Evolutionary conservation across 2,329 filamentous ascomycete species (phyloP).

Genomic region (Aspergillus aculeatus): DNA sequence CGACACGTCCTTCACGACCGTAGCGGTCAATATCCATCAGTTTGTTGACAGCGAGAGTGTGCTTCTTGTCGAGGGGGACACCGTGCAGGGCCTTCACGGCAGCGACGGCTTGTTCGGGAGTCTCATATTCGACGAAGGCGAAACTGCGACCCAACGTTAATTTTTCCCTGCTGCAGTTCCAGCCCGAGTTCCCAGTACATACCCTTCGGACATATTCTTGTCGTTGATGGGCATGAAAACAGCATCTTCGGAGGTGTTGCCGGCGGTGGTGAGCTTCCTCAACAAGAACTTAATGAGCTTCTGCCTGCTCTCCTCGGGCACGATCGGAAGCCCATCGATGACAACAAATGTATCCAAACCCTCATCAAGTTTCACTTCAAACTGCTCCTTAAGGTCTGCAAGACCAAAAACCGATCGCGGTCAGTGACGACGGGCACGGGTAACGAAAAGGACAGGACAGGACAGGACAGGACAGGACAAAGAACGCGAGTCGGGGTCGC

Average conservation of each 20-base stretch:
- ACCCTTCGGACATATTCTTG: slow-evolving; percentile 82
- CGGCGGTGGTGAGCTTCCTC: slow-evolving; percentile 85
- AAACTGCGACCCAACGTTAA: slow-evolving; percentile 58
- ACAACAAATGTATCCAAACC: slow-evolving; percentile 96
- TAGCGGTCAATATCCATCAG: slow-evolving; percentile 96
- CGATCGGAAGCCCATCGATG: slow-evolving; percentile 86
- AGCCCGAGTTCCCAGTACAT: slow-evolving; percentile 37
- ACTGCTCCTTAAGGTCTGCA: slow-evolving; percentile 82
- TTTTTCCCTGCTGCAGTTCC: slow-evolving; percentile 7
- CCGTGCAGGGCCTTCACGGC: slow-evolving; percentile 86
- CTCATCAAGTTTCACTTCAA: slow-evolving; percentile 92
- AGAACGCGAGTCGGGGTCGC: slow-evolving; percentile 10
- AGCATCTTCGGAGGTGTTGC: slow-evolving; percentile 79
- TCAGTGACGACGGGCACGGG: slow-evolving; percentile 31
- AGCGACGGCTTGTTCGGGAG: slow-evolving; percentile 81
- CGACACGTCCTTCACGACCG: slow-evolving; percentile 86
- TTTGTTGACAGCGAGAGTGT: slow-evolving; percentile 95
- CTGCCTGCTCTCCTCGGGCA: slow-evolving; percentile 84
- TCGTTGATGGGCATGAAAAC: slow-evolving; percentile 94
- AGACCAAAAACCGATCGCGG: slow-evolving; percentile 10
- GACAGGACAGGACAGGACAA: slow-evolving; percentile 11
- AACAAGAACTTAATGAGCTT: slow-evolving; percentile 96
- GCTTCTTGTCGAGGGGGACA: slow-evolving; percentile 90
- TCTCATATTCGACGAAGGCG: slow-evolving; percentile 95
- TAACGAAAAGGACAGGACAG: slow-evolving; percentile 9